These are phyloP conservation scores for Microbotryum violaceum DNA, from an alignment of 1,284 basidiomycete species.

Conservation along the genomic window DNA sequence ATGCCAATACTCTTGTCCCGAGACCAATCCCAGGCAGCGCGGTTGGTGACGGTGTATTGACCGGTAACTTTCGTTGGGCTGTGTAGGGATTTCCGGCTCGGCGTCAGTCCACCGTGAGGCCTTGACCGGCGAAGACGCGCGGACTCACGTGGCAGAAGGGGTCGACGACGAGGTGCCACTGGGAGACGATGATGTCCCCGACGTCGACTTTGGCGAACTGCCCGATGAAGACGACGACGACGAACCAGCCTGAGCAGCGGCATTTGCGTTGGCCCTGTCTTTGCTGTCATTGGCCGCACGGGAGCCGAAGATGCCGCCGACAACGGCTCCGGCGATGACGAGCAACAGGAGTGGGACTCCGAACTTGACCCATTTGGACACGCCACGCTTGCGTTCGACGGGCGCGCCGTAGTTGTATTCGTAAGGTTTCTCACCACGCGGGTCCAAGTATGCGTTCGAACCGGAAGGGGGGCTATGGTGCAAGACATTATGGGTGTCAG, in stretches of 20 bases:
- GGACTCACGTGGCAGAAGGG: not conserved
- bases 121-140: no score
- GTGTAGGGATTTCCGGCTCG: no score
- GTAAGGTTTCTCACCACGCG: slow-evolving; percentile 1
- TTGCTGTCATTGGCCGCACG: slow-evolving; percentile 14
- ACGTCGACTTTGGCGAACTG: slow-evolving; percentile 10
- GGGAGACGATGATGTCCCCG: not conserved
- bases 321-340: slow-evolving; percentile 25
- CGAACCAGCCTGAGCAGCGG: slow-evolving; percentile 2
- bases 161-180: not conserved
- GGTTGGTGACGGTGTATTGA: not conserved
- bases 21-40: slow-evolving; percentile 25
- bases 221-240: not conserved
- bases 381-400: not conserved
- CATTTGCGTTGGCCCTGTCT: slow-evolving; percentile 2
- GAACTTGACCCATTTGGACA: slow-evolving; percentile 13
- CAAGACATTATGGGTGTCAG: not conserved
- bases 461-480: slow-evolving; percentile 1
- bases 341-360: slow-evolving; percentile 5
- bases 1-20: slow-evolving; percentile 27
- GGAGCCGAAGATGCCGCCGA: slow-evolving; percentile 28
- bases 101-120: no score
- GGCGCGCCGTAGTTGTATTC: not conserved
- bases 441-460: not conserved
- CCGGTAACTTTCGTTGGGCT: not conserved